These are phyloP conservation scores for Alloteropsis angusta DNA, from an alignment of 202 grass and related monocot genomes.

Conservation along the genomic window DNA sequence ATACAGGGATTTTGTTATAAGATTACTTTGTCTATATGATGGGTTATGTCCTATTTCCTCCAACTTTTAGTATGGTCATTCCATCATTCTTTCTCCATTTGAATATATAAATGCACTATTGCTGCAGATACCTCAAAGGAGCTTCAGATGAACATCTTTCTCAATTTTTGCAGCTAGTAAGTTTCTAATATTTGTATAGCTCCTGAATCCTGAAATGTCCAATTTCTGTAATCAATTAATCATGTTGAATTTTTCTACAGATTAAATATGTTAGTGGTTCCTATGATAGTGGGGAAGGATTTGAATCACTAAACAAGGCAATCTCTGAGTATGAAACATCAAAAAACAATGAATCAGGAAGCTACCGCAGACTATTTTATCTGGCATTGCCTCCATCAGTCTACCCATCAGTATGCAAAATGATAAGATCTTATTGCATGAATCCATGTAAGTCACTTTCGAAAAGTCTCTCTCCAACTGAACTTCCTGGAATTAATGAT, in stretches of 20 bases:
- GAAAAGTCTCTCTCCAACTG: background rate
- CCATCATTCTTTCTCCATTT: background rate
- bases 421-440: constrained; percentile 91
- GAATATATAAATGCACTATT: background rate
- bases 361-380: constrained; percentile 91
- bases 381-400: constrained; percentile 97
- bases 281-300: constrained; percentile 72
- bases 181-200: constrained; percentile 9
- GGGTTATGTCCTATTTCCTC: background rate
- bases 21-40: background rate
- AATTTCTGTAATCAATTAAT: constrained; percentile 16
- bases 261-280: constrained; percentile 96
- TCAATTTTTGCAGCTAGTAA: constrained; percentile 72
- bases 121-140: constrained; percentile 71
- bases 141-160: constrained; percentile 60
- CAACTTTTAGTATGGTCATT: background rate
- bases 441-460: constrained; percentile 94
- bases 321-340: constrained; percentile 74
- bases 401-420: constrained; percentile 99
- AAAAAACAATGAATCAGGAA: constrained; percentile 51
- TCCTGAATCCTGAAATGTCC: background rate
- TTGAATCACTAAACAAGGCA: constrained; percentile 60
- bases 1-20: background rate
- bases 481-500: too few relatives aligned
- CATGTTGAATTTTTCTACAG: constrained; percentile 35